Conservation (phyloP, 2,329 filamentous ascomycete species). For the Colletotrichum sp. region DNA sequence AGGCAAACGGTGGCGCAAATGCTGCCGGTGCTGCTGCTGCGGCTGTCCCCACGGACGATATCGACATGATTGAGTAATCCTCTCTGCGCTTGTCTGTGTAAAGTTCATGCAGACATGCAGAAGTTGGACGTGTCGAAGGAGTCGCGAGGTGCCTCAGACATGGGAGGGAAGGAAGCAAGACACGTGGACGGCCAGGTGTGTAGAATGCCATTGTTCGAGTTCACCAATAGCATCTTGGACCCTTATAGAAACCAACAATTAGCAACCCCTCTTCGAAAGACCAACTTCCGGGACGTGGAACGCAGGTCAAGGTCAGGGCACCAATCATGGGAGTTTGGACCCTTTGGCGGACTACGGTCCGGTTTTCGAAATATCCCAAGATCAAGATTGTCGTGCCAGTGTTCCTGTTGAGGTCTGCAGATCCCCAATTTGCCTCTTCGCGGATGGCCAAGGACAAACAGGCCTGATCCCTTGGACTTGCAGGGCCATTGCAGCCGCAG, state of each 20-base stretch:
- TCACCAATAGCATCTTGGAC: neutral
- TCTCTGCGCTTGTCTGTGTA: neutral
- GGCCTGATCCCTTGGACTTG: neutral
- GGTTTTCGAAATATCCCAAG: neutral
- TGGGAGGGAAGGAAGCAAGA: neutral
- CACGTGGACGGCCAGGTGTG: neutral
- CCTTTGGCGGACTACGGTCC: neutral
- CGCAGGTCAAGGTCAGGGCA: neutral
- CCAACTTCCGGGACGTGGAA: neutral
- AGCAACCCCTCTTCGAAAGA: neutral
- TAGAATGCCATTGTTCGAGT: neutral
- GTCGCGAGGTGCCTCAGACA: neutral
- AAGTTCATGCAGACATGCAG: neutral
- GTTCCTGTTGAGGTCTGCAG: neutral
- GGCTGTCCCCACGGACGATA: slow-evolving; percentile 54
- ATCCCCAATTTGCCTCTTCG: neutral
- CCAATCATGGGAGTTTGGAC: neutral
- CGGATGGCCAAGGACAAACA: neutral
- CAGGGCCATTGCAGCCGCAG: neutral
- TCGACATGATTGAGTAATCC: slow-evolving; percentile 74
- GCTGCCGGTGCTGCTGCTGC: slow-evolving; percentile 35
- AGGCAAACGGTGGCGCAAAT: slow-evolving; percentile 35
- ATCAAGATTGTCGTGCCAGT: neutral
- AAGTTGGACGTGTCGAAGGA: neutral
- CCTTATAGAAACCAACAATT: neutral